phyloP scores from a whole-genome alignment of 306 rosid genomes.

The Pterocarpus santalinus region DNA sequence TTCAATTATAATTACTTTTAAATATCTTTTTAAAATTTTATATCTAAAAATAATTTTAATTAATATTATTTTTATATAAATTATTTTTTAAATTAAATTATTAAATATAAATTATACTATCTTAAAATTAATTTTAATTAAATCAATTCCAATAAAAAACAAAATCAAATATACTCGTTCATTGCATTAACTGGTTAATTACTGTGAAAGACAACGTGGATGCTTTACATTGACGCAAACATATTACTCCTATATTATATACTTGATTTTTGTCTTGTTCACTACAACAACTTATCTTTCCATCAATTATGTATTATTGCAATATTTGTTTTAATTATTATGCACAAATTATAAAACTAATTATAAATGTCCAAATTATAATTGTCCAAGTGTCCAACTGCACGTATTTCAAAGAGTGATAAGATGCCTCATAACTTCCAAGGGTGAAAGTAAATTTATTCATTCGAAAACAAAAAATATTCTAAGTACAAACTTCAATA shows the following conservation, averaged over 20 bases:
- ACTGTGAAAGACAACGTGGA: too few relatives aligned
- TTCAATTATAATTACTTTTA: too few relatives aligned
- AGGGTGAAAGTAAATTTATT: not conserved
- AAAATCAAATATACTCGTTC: too few relatives aligned
- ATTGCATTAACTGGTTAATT: not conserved
- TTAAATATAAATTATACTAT: too few relatives aligned
- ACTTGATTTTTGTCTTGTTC: not conserved
- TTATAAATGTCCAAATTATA: not conserved
- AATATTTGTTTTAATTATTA: not conserved
- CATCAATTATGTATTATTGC: not conserved
- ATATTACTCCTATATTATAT: too few relatives aligned
- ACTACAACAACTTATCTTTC: not conserved
- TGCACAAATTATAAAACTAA: not conserved
- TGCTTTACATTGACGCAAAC: not conserved
- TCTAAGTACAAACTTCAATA: not conserved
- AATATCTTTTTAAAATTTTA: too few relatives aligned
- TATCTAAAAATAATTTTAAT: too few relatives aligned
- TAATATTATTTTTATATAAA: too few relatives aligned
- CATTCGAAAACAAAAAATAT: not conserved
- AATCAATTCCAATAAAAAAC: too few relatives aligned
- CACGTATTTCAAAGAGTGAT: not conserved
- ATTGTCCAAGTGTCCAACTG: not conserved
- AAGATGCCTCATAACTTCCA: not conserved
- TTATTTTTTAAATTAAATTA: too few relatives aligned
- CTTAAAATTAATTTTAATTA: too few relatives aligned